phyloP scores from a whole-genome alignment of 257 asterid genomes.

The Verbena officinalis region DNA sequence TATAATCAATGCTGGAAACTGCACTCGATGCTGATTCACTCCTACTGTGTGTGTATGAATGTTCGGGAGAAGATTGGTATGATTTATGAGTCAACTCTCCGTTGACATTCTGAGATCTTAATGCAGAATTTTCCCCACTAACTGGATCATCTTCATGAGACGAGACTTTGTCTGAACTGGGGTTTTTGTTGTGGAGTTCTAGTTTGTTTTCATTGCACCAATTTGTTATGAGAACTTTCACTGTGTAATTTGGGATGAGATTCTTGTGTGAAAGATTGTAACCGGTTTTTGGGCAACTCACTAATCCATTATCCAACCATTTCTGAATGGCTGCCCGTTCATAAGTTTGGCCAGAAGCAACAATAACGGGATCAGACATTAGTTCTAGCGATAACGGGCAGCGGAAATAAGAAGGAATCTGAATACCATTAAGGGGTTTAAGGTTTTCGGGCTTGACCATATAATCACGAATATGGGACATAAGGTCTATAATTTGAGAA shows the following conservation, averaged over 20 bases:
- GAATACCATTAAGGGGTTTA: constrained; percentile 50
- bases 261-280: constrained; percentile 55
- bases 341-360: constrained; percentile 93
- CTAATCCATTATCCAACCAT: constrained; percentile 86
- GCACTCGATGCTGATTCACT: constrained; percentile 88
- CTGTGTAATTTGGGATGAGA: constrained; percentile 76
- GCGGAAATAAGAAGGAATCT: constrained; percentile 65
- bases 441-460: constrained; percentile 47
- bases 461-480: constrained; percentile 62
- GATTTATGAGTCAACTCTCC: constrained; percentile 41
- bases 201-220: constrained; percentile 72
- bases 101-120: constrained; percentile 37
- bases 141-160: constrained; percentile 32
- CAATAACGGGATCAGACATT: constrained; percentile 88
- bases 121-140: constrained; percentile 35
- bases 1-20: constrained; percentile 78
- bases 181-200: constrained; percentile 32
- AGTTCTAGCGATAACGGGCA: constrained; percentile 85
- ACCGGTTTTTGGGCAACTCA: constrained; percentile 72
- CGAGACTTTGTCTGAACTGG: constrained; percentile 26
- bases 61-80: constrained; percentile 64
- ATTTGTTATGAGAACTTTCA: constrained; percentile 68
- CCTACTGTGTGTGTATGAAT: constrained; percentile 87
- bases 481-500: constrained; percentile 40
- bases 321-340: constrained; percentile 75